Conservation (phyloP, 345 rosid species). For the Brassica nigra region DNA sequence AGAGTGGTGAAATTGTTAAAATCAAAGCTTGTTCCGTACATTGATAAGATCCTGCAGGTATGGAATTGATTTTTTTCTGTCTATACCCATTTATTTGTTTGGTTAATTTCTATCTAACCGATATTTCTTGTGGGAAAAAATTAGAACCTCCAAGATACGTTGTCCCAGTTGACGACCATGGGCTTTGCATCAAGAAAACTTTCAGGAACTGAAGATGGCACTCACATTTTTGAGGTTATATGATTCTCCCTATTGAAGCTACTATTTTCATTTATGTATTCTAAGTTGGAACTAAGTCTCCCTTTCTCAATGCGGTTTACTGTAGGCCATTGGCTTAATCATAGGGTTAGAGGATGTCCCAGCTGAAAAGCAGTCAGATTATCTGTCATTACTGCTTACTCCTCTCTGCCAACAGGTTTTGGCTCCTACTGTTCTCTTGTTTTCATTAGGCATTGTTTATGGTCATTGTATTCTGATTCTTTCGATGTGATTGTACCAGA, state of each 20-base stretch:
- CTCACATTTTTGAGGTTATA: conserved; percentile 91
- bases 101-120: neutral
- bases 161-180: conserved; percentile 63
- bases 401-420: conserved; percentile 92
- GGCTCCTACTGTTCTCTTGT: conserved; percentile 14
- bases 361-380: conserved; percentile 81
- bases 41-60: conserved; percentile 90
- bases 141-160: conserved; percentile 81
- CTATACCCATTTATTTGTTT: neutral
- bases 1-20: conserved; percentile 81
- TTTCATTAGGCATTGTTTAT: conserved; percentile 17
- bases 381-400: conserved; percentile 79
- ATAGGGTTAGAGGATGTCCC: conserved; percentile 92
- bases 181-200: conserved; percentile 49
- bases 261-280: neutral
- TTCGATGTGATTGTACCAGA: conserved; percentile 55
- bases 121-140: conserved; percentile 24
- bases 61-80: neutral
- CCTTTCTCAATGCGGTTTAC: neutral
- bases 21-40: conserved; percentile 84
- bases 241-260: conserved; percentile 15
- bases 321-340: conserved; percentile 86
- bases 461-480: conserved; percentile 4
- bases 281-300: conserved; percentile 5
- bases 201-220: conserved; percentile 79